phyloP scores from a whole-genome alignment of 306 rosid species.

The Myrica gale region DNA sequence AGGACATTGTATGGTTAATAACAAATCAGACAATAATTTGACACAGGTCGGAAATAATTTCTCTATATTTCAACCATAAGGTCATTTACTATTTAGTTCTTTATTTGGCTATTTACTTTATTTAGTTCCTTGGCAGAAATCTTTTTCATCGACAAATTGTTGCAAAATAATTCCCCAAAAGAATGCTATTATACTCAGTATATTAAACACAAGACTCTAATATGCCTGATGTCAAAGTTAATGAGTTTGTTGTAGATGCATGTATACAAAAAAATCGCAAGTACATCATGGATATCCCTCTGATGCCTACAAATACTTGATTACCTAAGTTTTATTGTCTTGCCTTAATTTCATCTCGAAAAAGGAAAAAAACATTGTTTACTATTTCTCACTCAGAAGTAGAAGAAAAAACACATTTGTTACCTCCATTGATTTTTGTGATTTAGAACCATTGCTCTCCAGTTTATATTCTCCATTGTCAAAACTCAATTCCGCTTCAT shows the following conservation, averaged over 20 bases:
- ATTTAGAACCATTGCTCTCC: constrained; percentile 54
- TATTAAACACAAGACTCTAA: neutral
- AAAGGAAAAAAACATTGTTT: constrained; percentile 9
- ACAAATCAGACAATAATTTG: constrained; percentile 6
- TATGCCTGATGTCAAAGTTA: neutral
- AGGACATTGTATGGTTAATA: constrained; percentile 20
- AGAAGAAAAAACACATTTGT: constrained; percentile 10
- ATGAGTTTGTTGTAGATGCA: neutral
- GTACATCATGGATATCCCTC: neutral
- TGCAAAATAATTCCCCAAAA: neutral
- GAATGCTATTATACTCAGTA: neutral
- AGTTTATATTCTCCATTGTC: constrained; percentile 64
- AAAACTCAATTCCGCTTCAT: constrained; percentile 88
- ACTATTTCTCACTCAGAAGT: constrained; percentile 20
- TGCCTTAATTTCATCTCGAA: constrained; percentile 15
- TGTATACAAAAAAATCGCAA: neutral
- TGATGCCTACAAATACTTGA: neutral
- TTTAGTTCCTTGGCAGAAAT: too few relatives aligned
- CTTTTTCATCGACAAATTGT: neutral
- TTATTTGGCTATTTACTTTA: too few relatives aligned
- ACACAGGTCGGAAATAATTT: too few relatives aligned
- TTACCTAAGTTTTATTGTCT: neutral
- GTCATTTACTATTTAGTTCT: too few relatives aligned
- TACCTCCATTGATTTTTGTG: constrained; percentile 70
- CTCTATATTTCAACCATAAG: too few relatives aligned